phyloP scores from a whole-genome alignment of 1,284 basidiomycete species.

The Thelephora terrestris region DNA sequence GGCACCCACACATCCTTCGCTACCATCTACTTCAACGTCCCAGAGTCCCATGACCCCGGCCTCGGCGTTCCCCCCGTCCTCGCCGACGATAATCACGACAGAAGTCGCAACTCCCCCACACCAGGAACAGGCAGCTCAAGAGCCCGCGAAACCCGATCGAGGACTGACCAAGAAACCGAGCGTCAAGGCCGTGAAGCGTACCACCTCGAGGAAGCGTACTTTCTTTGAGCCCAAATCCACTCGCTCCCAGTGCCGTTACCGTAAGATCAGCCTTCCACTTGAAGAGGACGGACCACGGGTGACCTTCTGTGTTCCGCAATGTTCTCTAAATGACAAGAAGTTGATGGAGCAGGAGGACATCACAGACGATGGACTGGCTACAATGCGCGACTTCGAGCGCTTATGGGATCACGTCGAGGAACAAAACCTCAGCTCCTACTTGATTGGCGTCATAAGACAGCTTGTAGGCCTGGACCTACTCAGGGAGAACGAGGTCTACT shows the following conservation, averaged over 20 bases:
- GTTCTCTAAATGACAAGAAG: constrained; percentile 44
- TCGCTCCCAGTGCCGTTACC: constrained; percentile 57
- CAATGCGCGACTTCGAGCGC: constrained; percentile 34
- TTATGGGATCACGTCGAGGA: constrained; percentile 41
- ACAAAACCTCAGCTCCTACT: constrained; percentile 38
- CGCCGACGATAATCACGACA: too few relatives aligned
- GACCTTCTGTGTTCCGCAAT: constrained; percentile 55
- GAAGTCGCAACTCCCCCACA: too few relatives aligned
- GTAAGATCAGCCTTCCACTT: constrained; percentile 49
- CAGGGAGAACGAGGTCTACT: constrained; percentile 53
- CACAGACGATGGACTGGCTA: constrained; percentile 45
- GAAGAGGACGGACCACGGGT: constrained; percentile 40
- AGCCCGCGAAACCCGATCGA: constrained; percentile 32
- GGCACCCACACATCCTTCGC: too few relatives aligned
- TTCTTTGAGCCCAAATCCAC: constrained; percentile 15
- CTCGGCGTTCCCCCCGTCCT: too few relatives aligned
- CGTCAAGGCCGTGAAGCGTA: constrained; percentile 17
- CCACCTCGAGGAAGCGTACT: background rate
- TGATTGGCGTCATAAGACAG: constrained; percentile 43
- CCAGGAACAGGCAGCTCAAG: constrained; percentile 27
- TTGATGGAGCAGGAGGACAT: constrained; percentile 51
- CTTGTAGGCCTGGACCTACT: constrained; percentile 53
- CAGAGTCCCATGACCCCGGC: too few relatives aligned
- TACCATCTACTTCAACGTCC: too few relatives aligned
- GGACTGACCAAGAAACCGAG: constrained; percentile 26